Evolutionary conservation across 768 basidiomycete species (phyloP), one percentile per base, ranked within the genome.

Genomic region (Tephrocybe sp.): DNA sequence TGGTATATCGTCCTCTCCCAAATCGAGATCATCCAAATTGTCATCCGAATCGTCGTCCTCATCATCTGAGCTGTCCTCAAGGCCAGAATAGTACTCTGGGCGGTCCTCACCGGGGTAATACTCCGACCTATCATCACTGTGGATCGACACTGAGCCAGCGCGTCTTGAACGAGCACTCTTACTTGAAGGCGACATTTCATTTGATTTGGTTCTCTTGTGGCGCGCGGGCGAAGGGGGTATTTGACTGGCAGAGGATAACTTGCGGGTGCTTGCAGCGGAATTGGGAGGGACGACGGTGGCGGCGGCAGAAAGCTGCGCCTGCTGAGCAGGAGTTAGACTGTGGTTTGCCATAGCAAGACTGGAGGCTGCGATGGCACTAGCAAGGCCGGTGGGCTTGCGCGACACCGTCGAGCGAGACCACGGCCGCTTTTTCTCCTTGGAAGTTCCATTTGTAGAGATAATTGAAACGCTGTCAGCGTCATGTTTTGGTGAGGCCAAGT

Each of bases 1-100:
- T 1, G 95, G 88, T 12, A 93, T 91, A 61, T 91, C 89, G 48
- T 87, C 84, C 44, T 84, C 77, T 48, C 79, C 83, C 23, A 88
- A 49, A 55, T 75, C 76, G 53, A 79, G 51, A 28, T 73, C 71
- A 74, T 64, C 65, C 38, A 72, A 53, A 48, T 72, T 70, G 50
- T 73, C 66, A 23, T 65, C 53, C 45, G 73, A 69, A 44, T 72
- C 66, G 25, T 61, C 52, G 23, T 54, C 58, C 14, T 62, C 62
- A 7, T 68, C 68, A 28, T 68, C 71, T 1, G 65, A 66, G 40
- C 65, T 69, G 39, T 68, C 73, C 42, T 69, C 68, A n/a, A 73
- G 56, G 15, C 73, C 73, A 48, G 66, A 71, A 53, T 75, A 73
- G 47, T 72, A 73, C n/a, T 68, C 72, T 17, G 65, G 58, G 21